Base-by-base conservation (phyloP, 805 yeast genomes). In the Aciculoconidium aculeatum region DNA sequence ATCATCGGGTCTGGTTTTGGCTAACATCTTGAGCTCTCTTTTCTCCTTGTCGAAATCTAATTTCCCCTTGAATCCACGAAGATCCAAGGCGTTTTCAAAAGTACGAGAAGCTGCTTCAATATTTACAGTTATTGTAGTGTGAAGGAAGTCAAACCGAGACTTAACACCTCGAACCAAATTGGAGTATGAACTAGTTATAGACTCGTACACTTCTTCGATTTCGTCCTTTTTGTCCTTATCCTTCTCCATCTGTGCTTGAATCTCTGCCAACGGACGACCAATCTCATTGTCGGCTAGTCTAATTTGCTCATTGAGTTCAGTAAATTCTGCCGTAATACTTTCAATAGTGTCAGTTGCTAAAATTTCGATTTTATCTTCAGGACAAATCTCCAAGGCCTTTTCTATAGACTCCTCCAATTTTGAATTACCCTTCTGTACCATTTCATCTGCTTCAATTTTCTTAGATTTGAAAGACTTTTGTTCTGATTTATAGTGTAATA, bases 1-100 rank as follows among this genome's bases (percentile, higher is more conserved):
- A 21, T 67, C 70, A 34, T 72, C 77, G 28, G 65, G 71, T 35
- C 72, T 71, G 0, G 87, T 79, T 15, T 79, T 69, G 2, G 80
- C 84, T 32, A 67, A 55, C 55, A 82, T 67, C 15, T 67, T 62
- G 35, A 83, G 55, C n/a, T 61, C 60, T 30, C 65, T 64, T 7
- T 64, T 58, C 5, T 53, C 61, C 35, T 69, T 72, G 39, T 80
- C 80, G 49, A 90, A 79, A 10, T 65, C 65, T 24, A 92, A 64
- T 28, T 68, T 64, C 8, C 96, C 97, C 6, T 70, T 65, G 50
- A 82, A 87, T 3, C 82, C 81, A 54, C 96, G 67, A 23, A 72
- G 59, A 25, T 66, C 70, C 39, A 83, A 53, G 0, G 86, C 73
- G 23, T 65, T 58, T 36, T 73, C 75, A 50, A 83, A 83, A 5